Conservation (phyloP, 441 rosid species). For the Sinapis alba region DNA sequence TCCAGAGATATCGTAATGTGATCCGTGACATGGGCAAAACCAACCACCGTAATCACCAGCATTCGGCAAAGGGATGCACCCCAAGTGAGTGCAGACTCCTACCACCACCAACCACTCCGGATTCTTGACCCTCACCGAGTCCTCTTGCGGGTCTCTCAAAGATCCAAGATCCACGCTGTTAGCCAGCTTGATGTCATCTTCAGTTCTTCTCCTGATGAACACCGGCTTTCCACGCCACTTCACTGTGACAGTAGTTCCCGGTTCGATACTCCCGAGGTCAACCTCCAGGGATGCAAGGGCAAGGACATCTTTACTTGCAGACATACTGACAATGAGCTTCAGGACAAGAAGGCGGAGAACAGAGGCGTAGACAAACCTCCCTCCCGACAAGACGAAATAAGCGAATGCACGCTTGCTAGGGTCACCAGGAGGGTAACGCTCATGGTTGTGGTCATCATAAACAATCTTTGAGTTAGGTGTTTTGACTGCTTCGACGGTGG, state of each 20-base stretch:
- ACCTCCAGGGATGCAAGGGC: constrained; percentile 96
- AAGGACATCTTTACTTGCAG: constrained; percentile 95
- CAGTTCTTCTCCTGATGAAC: constrained; percentile 88
- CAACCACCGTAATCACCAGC: constrained; percentile 98
- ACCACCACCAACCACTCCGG: constrained; percentile 93
- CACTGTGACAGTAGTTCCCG: constrained; percentile 88
- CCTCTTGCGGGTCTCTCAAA: constrained; percentile 90
- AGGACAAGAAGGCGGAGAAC: constrained; percentile 81
- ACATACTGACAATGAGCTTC: constrained; percentile 91
- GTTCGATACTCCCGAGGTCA: constrained; percentile 82
- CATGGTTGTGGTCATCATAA: constrained; percentile 84
- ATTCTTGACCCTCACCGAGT: constrained; percentile 78
- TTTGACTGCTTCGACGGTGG: constrained; percentile 61
- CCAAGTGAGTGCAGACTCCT: no score
- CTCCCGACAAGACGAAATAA: constrained; percentile 88
- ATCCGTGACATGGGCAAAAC: constrained; percentile 99
- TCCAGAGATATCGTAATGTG: constrained; percentile 94
- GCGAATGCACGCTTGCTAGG: constrained; percentile 98
- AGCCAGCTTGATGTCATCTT: constrained; percentile 82
- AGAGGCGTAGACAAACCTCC: constrained; percentile 92
- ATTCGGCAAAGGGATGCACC: constrained; percentile 93
- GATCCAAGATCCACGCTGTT: constrained; percentile 82
- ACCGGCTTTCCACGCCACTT: no score
- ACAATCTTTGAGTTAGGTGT: constrained; percentile 77
- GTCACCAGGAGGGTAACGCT: constrained; percentile 92